These are phyloP conservation scores for Penicillium bialowiezense DNA, from an alignment of 495 filamentous ascomycete species.

Conservation along the genomic window DNA sequence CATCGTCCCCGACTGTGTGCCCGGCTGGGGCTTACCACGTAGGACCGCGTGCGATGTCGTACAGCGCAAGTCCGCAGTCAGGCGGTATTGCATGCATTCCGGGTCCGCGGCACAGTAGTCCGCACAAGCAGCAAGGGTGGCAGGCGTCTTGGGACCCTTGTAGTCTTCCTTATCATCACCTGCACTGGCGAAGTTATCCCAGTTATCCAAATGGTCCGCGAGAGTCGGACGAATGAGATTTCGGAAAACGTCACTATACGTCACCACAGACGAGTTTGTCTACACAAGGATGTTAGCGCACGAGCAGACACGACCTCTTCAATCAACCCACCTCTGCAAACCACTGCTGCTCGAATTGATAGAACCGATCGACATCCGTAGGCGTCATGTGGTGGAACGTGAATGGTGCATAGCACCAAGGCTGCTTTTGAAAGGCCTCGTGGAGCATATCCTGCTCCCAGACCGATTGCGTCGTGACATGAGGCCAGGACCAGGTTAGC, in stretches of 20 bases:
- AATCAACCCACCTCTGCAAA: conserved; percentile 18
- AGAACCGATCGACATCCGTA: conserved; percentile 35
- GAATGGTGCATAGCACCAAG: conserved; percentile 50
- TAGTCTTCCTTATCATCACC: conserved; percentile 9
- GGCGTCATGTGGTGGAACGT: conserved; percentile 49
- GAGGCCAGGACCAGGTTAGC: conserved; percentile 37
- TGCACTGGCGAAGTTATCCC: conserved; percentile 27
- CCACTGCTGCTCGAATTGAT: conserved; percentile 42
- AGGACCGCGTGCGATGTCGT: conserved; percentile 19
- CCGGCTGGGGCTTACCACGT: conserved; percentile 13
- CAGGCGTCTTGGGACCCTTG: conserved; percentile 5
- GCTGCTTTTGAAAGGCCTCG: conserved; percentile 27
- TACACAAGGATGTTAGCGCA: neutral
- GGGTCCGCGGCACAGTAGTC: conserved; percentile 29
- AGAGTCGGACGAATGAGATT: conserved; percentile 21
- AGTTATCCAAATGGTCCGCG: conserved; percentile 15
- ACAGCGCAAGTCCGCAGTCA: conserved; percentile 27
- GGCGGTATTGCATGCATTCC: conserved; percentile 40
- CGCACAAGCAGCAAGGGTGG: conserved; percentile 33
- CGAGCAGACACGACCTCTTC: neutral
- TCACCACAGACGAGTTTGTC: conserved; percentile 14
- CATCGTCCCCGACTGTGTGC: conserved; percentile 28
- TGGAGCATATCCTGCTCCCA: conserved; percentile 42
- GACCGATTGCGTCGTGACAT: conserved; percentile 28
- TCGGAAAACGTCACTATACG: conserved; percentile 26